phyloP scores from a whole-genome alignment of 495 filamentous ascomycete species.

The Lasiosphaeria hispida region DNA sequence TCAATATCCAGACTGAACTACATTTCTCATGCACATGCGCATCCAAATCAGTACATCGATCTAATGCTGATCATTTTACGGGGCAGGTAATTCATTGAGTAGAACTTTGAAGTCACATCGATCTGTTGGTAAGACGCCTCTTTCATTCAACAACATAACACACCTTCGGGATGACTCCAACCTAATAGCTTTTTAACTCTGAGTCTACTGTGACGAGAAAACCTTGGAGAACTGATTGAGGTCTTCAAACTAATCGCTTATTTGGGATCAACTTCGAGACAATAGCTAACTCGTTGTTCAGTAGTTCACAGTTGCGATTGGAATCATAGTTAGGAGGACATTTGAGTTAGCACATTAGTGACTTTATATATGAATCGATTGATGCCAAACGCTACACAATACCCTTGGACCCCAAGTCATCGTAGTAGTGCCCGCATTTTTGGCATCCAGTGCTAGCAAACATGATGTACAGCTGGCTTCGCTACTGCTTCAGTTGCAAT shows the following conservation, averaged over 20 bases:
- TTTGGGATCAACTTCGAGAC: neutral
- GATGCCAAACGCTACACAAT: neutral
- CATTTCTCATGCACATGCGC: slow-evolving; percentile 9
- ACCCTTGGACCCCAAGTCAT: neutral
- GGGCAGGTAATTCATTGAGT: slow-evolving; percentile 33
- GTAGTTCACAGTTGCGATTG: too few species aligned
- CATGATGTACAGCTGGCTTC: slow-evolving; percentile 9
- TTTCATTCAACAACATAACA: slow-evolving; percentile 18
- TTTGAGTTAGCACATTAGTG: too few species aligned
- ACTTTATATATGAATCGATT: neutral
- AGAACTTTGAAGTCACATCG: slow-evolving; percentile 14
- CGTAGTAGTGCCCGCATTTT: neutral
- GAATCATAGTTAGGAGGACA: too few species aligned
- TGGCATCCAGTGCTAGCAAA: neutral
- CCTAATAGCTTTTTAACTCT: slow-evolving; percentile 69
- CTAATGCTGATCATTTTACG: slow-evolving; percentile 27
- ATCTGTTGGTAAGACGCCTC: slow-evolving; percentile 20
- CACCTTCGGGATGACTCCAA: slow-evolving; percentile 66
- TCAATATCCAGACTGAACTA: slow-evolving; percentile 34
- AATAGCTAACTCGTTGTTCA: too few species aligned
- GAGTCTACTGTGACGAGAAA: slow-evolving; percentile 70
- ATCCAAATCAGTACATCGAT: slow-evolving; percentile 12
- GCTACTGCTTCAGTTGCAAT: slow-evolving; percentile 51
- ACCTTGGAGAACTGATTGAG: slow-evolving; percentile 89
- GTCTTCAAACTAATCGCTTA: neutral